A percentile compares a stretch with the other conserved stretches of the same genome.
Conservation (phyloP, 768 basidiomycete genomes). For the Phylloporus sp. region DNA sequence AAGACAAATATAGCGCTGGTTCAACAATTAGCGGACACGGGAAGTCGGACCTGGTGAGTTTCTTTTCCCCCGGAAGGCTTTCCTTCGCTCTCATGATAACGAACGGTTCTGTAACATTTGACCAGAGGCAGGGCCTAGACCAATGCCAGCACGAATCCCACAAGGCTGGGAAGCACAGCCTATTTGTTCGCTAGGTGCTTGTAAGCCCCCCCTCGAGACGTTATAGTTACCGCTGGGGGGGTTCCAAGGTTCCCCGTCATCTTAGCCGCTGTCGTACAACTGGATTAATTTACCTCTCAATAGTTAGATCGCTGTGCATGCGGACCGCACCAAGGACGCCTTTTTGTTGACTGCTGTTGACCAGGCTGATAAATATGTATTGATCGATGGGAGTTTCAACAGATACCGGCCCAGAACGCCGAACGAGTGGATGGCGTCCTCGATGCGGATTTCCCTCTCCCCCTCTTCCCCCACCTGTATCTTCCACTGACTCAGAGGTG, state of each 20-base stretch:
- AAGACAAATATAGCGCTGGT: constrained; percentile 28
- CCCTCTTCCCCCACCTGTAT: background rate
- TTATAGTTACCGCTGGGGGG: constrained; percentile 15
- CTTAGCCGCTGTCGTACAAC: constrained; percentile 15
- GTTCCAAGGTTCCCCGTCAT: constrained; percentile 6
- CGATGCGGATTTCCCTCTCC: background rate
- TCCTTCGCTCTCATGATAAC: constrained; percentile 9
- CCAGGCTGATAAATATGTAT: constrained; percentile 15
- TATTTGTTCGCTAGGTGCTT: background rate
- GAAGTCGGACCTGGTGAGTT: constrained; percentile 16
- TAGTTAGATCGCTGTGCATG: constrained; percentile 16
- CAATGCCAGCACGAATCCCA: constrained; percentile 7
- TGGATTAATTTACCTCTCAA: constrained; percentile 29
- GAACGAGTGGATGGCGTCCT: background rate
- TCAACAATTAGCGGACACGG: constrained; percentile 34
- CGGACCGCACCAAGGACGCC: constrained; percentile 8
- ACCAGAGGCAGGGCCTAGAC: constrained; percentile 11
- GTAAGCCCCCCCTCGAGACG: constrained; percentile 5
- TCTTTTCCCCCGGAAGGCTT: background rate
- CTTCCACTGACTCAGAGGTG: background rate
- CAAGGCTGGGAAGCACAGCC: constrained; percentile 9
- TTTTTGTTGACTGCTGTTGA: constrained; percentile 19
- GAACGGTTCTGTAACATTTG: constrained; percentile 5
- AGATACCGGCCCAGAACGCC: constrained; percentile 2
- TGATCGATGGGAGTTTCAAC: constrained; percentile 9